Conservation (phyloP, 73 alveolate genomes). For the Paramecium pentaurelia region DNA sequence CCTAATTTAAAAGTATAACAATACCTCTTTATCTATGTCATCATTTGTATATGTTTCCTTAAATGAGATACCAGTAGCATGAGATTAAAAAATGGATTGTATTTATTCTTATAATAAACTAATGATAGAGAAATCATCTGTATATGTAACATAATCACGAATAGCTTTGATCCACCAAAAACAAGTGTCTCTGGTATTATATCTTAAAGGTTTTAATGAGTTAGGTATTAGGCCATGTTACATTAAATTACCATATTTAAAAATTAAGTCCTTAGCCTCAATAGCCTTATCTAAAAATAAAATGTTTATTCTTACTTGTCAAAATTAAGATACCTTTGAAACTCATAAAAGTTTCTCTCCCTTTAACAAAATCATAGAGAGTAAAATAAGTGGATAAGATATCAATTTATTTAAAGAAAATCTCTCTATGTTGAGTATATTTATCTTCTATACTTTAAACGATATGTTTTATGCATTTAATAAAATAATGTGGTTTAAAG, state of each 20-base stretch:
- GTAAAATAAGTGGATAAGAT: not conserved
- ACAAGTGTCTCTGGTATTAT: conserved; percentile 96
- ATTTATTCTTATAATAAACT: conserved; percentile 33
- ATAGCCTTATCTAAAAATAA: not conserved
- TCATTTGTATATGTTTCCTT: conserved; percentile 95
- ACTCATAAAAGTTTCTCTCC: not conserved
- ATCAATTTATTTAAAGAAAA: not conserved
- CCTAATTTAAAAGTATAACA: conserved; percentile 69
- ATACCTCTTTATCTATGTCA: conserved; percentile 90
- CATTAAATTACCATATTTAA: not conserved
- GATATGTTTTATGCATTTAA: not conserved
- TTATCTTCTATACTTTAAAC: not conserved
- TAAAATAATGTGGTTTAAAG: not conserved
- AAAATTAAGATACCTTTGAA: not conserved
- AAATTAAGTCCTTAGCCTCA: not conserved
- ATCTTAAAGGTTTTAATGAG: conserved; percentile 75
- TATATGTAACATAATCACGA: conserved; percentile 27
- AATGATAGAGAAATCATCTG: conserved; percentile 42
- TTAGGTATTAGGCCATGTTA: not conserved
- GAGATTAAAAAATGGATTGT: conserved; percentile 48
- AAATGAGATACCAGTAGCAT: conserved; percentile 81
- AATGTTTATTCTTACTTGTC: not conserved
- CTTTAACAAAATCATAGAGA: not conserved
- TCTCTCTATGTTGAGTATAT: not conserved
- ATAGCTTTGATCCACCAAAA: conserved; percentile 87